These are phyloP conservation scores for Neurospora sp. DNA, from an alignment of 495 filamentous ascomycete genomes.

Conservation along the genomic window DNA sequence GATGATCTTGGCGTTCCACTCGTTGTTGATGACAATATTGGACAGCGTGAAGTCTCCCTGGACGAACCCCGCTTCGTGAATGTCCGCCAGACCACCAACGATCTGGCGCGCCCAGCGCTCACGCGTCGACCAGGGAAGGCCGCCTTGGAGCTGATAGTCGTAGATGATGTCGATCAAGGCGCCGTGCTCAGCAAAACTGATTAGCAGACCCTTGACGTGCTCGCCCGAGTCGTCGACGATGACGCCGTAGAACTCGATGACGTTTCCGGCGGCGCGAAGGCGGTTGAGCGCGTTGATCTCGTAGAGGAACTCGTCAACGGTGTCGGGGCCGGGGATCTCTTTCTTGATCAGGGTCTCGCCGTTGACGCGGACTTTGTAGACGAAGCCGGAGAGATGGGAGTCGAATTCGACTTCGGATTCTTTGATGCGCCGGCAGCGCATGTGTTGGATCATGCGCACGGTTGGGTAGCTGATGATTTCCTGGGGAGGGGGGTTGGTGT, in stretches of 20 bases:
- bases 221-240: slow-evolving; percentile 72
- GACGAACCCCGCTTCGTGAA: slow-evolving; percentile 93
- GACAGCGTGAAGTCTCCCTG: slow-evolving; percentile 96
- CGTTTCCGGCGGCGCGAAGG: slow-evolving; percentile 59
- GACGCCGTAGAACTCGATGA: slow-evolving; percentile 82
- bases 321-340: slow-evolving; percentile 94
- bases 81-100: slow-evolving; percentile 78
- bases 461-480: slow-evolving; percentile 89
- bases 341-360: slow-evolving; percentile 82
- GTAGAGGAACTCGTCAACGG: slow-evolving; percentile 93
- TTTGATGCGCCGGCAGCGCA: slow-evolving; percentile 54
- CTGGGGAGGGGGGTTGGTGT: slow-evolving; percentile 18
- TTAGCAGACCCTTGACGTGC: slow-evolving; percentile 79
- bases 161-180: slow-evolving; percentile 87
- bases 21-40: slow-evolving; percentile 85
- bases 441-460: slow-evolving; percentile 61
- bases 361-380: slow-evolving; percentile 77
- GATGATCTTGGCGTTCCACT: slow-evolving; percentile 89
- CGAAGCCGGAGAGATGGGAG: slow-evolving; percentile 89
- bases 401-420: slow-evolving; percentile 77
- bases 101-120: slow-evolving; percentile 93
- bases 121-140: slow-evolving; percentile 60
- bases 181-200: slow-evolving; percentile 80
- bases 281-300: slow-evolving; percentile 90
- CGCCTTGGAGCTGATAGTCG: slow-evolving; percentile 45